Conservation (phyloP, 2,329 filamentous ascomycete species). For the Geoglossum cookeanum region DNA sequence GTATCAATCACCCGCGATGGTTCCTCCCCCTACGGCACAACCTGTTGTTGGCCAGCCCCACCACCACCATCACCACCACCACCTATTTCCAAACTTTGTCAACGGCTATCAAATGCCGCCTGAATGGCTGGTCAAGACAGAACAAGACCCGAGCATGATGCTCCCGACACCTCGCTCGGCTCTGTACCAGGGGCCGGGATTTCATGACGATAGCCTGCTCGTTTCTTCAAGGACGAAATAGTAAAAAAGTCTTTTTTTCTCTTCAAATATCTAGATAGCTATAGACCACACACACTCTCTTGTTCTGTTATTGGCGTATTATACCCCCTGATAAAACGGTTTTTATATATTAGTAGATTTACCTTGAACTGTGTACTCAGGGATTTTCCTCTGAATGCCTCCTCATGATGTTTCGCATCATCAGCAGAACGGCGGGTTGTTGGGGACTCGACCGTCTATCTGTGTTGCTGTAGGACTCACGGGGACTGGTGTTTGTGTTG, state of each 20-base stretch:
- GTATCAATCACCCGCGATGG: background rate
- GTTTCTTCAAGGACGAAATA: background rate
- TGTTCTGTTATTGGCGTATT: background rate
- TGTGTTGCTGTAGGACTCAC: background rate
- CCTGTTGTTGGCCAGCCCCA: background rate
- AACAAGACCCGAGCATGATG: background rate
- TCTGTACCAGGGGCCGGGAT: background rate
- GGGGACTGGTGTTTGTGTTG: background rate
- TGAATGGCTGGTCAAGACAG: slow-evolving; percentile 1
- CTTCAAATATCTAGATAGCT: background rate
- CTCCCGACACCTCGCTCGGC: background rate
- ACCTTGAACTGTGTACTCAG: background rate
- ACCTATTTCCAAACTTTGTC: background rate
- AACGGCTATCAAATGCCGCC: background rate
- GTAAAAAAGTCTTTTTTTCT: background rate
- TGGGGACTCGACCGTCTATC: background rate
- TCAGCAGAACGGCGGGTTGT: background rate
- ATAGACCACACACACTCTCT: background rate
- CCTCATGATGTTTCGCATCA: background rate
- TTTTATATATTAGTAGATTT: background rate
- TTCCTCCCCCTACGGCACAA: background rate
- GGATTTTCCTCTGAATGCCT: background rate
- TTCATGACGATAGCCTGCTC: background rate
- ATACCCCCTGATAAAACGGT: background rate
- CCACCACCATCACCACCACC: background rate